Evolutionary conservation across 148 eudicot species (phyloP).

Genomic region (Salicornia ramosissima): DNA sequence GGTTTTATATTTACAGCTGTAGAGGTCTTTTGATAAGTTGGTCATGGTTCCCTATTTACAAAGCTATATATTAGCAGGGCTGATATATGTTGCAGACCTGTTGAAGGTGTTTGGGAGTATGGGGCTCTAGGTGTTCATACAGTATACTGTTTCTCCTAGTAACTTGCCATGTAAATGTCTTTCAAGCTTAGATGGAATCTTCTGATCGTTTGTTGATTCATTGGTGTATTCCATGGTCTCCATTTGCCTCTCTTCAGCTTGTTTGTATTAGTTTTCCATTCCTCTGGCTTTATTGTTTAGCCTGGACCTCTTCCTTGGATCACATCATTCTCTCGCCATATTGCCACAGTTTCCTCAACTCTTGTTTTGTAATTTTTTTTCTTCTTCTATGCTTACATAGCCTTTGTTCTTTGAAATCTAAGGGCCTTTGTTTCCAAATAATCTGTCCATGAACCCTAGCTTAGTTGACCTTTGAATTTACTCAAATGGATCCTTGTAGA

Average conservation of each 20-base stretch:
- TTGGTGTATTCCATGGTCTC: too few species aligned
- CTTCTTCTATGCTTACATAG: not conserved
- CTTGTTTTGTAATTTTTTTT: not conserved
- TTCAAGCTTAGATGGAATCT: not conserved
- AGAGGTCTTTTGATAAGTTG: not conserved
- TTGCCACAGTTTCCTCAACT: too few species aligned
- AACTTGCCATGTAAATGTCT: not conserved
- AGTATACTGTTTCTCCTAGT: not conserved
- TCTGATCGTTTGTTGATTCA: not conserved
- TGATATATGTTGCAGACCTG: not conserved
- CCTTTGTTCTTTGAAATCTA: not conserved
- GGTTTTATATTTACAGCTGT: not conserved
- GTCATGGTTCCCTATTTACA: not conserved
- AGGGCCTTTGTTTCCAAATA: not conserved
- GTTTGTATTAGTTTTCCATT: too few species aligned
- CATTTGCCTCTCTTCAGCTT: too few species aligned
- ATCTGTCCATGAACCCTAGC: not conserved
- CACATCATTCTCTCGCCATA: not conserved
- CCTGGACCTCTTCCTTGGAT: not conserved
- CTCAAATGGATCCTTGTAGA: not conserved
- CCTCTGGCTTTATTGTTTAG: too few species aligned
- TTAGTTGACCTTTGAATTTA: not conserved
- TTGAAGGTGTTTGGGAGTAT: too few species aligned
- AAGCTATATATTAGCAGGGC: too few species aligned
- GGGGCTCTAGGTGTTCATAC: too few species aligned